A percentile compares a stretch with the other conserved stretches of the same genome.
Evolutionary conservation across 1,139 yeast species (phyloP).

Genomic region (Sporopachydermia cereana): DNA sequence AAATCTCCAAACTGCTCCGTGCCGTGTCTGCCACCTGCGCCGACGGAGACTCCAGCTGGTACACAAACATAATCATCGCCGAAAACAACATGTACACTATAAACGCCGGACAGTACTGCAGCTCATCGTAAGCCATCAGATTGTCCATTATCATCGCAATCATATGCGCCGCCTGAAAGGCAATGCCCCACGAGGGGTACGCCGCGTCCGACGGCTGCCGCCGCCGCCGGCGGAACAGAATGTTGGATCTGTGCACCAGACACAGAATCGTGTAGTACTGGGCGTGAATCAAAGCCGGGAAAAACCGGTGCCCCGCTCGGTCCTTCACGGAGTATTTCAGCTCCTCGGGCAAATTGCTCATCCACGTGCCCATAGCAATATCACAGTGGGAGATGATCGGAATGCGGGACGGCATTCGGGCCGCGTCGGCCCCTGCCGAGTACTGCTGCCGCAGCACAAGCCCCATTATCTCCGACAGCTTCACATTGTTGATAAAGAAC

Average conservation of each 20-base stretch:
- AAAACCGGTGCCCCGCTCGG: slow-evolving; percentile 37
- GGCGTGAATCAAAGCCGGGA: slow-evolving; percentile 52
- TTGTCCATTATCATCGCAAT: slow-evolving; percentile 56
- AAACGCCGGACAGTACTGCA: slow-evolving; percentile 46
- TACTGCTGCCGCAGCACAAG: slow-evolving; percentile 62
- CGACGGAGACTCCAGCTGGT: slow-evolving; percentile 57
- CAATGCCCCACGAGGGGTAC: slow-evolving; percentile 76
- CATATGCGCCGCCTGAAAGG: slow-evolving; percentile 79
- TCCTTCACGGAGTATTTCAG: slow-evolving; percentile 53
- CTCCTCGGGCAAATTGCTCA: slow-evolving; percentile 53
- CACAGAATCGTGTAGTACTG: slow-evolving; percentile 67
- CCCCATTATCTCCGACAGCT: slow-evolving; percentile 65
- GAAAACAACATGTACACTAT: slow-evolving; percentile 44
- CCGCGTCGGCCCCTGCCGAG: slow-evolving; percentile 53
- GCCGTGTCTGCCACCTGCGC: slow-evolving; percentile 50
- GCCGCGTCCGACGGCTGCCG: slow-evolving; percentile 33
- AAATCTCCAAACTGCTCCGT: slow-evolving; percentile 40
- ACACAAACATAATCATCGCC: slow-evolving; percentile 62
- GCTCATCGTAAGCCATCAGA: slow-evolving; percentile 39
- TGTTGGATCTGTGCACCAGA: slow-evolving; percentile 61
- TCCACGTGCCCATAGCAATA: slow-evolving; percentile 72
- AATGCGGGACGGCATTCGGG: slow-evolving; percentile 34
- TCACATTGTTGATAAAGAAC: slow-evolving; percentile 52
- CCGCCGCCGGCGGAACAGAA: slow-evolving; percentile 35
- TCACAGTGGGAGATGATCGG: slow-evolving; percentile 64